Percentiles rank a stretch among this genome's conserved stretches.
phyloP scores from a whole-genome alignment of 228 moss, liverwort and hornwort genomes.

The Sphagnum magellanicum region DNA sequence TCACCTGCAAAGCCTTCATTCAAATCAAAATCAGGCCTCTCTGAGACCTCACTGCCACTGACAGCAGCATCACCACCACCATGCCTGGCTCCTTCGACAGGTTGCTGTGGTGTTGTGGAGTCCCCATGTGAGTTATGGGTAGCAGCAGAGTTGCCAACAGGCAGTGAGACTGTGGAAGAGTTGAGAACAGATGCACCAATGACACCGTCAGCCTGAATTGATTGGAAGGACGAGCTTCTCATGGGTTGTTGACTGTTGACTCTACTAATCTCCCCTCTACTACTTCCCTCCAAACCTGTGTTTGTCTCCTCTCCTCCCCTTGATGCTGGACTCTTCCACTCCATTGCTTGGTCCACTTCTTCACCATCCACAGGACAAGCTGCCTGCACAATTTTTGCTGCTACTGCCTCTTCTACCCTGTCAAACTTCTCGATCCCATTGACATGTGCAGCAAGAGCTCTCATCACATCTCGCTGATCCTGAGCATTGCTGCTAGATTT shows the following conservation, averaged over 20 bases:
- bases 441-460: not conserved
- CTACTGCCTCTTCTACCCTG: slow-evolving; percentile 36
- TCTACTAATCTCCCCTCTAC: too few relatives aligned
- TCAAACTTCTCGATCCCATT: slow-evolving; percentile 25
- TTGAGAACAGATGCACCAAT: slow-evolving; percentile 7
- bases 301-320: slow-evolving; percentile 32
- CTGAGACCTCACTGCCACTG: slow-evolving; percentile 66
- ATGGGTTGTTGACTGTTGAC: too few relatives aligned
- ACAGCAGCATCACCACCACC: slow-evolving; percentile 62
- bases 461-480: slow-evolving; percentile 33
- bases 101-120: slow-evolving; percentile 64
- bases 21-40: slow-evolving; percentile 96
- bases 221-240: not conserved
- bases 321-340: slow-evolving; percentile 29
- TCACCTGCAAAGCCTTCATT: slow-evolving; percentile 90
- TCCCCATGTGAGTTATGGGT: slow-evolving; percentile 26
- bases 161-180: slow-evolving; percentile 7
- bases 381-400: slow-evolving; percentile 22
- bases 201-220: slow-evolving; percentile 4
- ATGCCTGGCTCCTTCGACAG: slow-evolving; percentile 34
- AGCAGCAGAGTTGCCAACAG: slow-evolving; percentile 27
- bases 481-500: slow-evolving; percentile 20
- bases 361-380: slow-evolving; percentile 29
- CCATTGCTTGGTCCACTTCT: slow-evolving; percentile 37
- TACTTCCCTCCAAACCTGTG: slow-evolving; percentile 18